Evolutionary conservation across 75 land plant genomes (phyloP).

Genomic region (Picea glauca): DNA sequence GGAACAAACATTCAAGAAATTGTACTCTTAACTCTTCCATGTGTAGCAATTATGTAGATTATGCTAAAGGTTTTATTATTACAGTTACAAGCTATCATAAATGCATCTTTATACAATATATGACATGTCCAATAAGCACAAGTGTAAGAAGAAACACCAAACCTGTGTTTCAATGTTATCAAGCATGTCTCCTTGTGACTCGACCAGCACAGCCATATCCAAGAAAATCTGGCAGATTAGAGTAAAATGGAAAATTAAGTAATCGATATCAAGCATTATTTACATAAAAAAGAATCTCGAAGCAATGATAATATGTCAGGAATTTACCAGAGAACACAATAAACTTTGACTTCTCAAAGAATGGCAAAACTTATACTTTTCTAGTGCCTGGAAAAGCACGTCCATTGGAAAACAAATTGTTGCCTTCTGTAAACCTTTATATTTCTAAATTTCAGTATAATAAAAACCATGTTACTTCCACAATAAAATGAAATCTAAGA

Average conservation of each 20-base stretch:
- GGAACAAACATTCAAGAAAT: neutral
- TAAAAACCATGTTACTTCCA: neutral
- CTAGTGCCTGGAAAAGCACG: neutral
- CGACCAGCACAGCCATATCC: conserved; percentile 91
- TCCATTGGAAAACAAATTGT: neutral
- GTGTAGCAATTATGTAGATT: neutral
- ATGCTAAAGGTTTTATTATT: neutral
- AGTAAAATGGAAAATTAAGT: neutral
- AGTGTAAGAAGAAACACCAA: conserved; percentile 8
- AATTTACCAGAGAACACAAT: neutral
- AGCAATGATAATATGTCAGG: neutral
- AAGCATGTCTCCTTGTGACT: conserved; percentile 88
- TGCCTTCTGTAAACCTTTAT: neutral
- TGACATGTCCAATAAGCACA: neutral
- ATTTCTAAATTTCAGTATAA: neutral
- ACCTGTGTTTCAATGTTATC: conserved; percentile 97
- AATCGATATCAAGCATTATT: neutral
- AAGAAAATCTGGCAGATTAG: conserved; percentile 56
- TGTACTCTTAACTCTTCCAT: neutral
- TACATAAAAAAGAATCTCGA: neutral
- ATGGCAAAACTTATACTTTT: neutral
- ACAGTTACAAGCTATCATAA: neutral
- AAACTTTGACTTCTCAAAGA: neutral
- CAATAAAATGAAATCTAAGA: neutral
- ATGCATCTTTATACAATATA: neutral